Conservation (phyloP, 148 eudicot genomes). For the Nepenthes gracilis region DNA sequence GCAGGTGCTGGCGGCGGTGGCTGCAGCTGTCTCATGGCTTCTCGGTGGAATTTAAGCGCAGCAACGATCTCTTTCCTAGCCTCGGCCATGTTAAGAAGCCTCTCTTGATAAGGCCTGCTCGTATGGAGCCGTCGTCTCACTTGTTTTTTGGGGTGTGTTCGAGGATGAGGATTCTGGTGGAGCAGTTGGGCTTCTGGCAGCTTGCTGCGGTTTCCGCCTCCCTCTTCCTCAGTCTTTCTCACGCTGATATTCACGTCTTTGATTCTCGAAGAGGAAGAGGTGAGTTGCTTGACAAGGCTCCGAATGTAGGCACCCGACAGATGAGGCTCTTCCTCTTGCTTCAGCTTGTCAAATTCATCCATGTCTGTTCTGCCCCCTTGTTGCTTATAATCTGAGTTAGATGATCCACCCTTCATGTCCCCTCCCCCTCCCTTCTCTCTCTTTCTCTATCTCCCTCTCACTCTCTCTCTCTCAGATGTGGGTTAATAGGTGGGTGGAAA, state of each 20-base stretch:
- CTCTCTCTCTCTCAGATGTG: no score
- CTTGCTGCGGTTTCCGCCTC: not conserved
- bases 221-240: not conserved
- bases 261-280: no score
- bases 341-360: no score
- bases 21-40: constrained; percentile 49
- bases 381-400: no score
- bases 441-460: no score
- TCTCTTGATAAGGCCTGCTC: constrained; percentile 77
- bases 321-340: constrained; percentile 11
- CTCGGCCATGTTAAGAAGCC: constrained; percentile 91
- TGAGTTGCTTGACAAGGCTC: constrained; percentile 55
- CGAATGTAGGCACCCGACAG: constrained; percentile 74
- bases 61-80: constrained; percentile 81
- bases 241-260: not conserved
- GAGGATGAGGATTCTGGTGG: no score
- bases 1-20: constrained; percentile 2
- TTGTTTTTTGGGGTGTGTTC: constrained; percentile 35
- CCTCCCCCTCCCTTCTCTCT: no score
- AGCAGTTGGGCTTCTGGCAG: constrained; percentile 1
- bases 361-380: no score
- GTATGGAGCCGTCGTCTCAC: constrained; percentile 81
- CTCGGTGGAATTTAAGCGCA: constrained; percentile 77
- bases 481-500: no score
- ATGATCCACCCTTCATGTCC: no score